phyloP scores from a whole-genome alignment of 495 filamentous ascomycete genomes.

The Xylaria nigripes region DNA sequence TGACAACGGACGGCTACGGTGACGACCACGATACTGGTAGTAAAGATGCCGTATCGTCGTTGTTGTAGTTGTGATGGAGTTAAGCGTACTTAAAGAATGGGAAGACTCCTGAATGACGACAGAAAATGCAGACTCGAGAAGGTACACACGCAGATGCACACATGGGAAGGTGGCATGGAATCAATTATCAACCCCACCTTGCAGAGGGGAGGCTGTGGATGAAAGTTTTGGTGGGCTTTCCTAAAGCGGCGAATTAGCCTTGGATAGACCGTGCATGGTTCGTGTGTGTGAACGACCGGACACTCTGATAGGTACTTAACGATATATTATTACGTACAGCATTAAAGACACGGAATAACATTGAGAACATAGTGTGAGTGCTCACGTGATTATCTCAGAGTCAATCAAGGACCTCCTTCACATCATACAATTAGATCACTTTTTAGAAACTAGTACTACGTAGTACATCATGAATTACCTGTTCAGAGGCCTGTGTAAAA shows the following conservation, averaged over 20 bases:
- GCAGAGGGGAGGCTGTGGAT: not conserved
- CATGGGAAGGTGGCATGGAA: conserved; percentile 7
- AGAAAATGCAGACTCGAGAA: conserved; percentile 18
- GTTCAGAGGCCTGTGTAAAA: no score
- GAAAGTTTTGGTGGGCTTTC: conserved; percentile 7
- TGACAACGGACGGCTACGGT: not conserved
- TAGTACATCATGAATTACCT: no score
- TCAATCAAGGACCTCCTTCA: no score
- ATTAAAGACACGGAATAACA: no score
- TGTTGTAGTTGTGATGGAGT: not conserved
- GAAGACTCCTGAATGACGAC: conserved; percentile 4
- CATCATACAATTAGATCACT: no score
- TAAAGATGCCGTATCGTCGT: not conserved
- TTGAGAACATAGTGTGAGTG: no score
- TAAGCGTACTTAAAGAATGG: not conserved
- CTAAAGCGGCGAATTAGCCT: conserved; percentile 5
- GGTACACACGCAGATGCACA: not conserved
- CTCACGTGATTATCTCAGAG: no score
- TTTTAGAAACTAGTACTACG: no score
- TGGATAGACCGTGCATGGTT: not conserved
- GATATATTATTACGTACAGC: no score
- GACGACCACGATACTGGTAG: not conserved
- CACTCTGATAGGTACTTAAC: no score
- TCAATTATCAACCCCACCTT: conserved; percentile 10
- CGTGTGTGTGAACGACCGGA: not conserved